Conservation (phyloP, 1,284 basidiomycete species). For the Takashimella koratensis region DNA sequence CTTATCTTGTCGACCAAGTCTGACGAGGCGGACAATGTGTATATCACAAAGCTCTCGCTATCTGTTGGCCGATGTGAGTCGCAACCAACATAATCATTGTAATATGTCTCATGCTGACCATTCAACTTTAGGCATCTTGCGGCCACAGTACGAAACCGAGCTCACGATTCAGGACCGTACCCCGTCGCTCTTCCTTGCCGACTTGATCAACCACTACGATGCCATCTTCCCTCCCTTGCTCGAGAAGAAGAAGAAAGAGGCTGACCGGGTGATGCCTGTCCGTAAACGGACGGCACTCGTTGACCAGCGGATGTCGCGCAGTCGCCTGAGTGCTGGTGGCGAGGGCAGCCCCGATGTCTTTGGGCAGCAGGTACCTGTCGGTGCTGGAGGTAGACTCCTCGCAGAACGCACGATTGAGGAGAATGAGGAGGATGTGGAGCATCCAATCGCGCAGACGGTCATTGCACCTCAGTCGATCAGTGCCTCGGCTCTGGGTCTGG, state of each 20-base stretch:
- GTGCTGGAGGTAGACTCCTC: conserved; percentile 1
- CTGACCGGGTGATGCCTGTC: conserved; percentile 71
- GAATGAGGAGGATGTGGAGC: neutral
- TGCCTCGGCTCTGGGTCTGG: neutral
- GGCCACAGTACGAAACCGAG: conserved; percentile 76
- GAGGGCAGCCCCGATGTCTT: conserved; percentile 50
- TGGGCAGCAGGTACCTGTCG: conserved; percentile 40
- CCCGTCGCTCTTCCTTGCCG: conserved; percentile 74
- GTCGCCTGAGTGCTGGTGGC: conserved; percentile 51
- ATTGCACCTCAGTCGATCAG: neutral
- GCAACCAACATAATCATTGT: neutral
- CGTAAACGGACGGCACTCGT: conserved; percentile 83
- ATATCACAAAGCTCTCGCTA: conserved; percentile 77
- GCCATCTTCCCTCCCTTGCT: conserved; percentile 75
- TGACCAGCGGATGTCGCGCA: conserved; percentile 73
- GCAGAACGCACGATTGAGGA: neutral
- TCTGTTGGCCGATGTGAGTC: conserved; percentile 78
- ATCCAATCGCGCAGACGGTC: conserved; percentile 12
- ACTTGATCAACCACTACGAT: conserved; percentile 73
- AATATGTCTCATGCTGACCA: neutral
- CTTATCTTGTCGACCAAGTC: conserved; percentile 65
- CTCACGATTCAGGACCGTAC: conserved; percentile 82
- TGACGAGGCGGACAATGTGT: conserved; percentile 68
- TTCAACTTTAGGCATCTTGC: conserved; percentile 61
- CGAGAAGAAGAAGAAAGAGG: conserved; percentile 75